Percentiles rank a stretch among this genome's conserved stretches.
These are phyloP conservation scores for Basidioascus undulatus DNA, from an alignment of 768 basidiomycete species.

Conservation along the genomic window DNA sequence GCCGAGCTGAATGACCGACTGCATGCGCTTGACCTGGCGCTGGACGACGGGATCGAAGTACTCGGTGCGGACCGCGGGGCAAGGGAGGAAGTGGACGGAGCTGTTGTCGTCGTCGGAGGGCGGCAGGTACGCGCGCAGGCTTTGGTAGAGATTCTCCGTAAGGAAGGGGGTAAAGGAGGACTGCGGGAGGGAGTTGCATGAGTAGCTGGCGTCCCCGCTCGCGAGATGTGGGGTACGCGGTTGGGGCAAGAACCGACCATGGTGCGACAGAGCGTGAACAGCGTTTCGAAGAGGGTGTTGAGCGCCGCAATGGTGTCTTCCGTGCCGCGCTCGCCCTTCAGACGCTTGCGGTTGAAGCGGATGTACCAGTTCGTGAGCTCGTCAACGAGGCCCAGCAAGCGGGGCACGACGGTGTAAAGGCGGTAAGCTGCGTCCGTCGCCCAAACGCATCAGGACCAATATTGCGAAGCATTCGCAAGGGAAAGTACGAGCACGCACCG, in stretches of 20 bases:
- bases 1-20: slow-evolving; percentile 75
- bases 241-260: slow-evolving; percentile 37
- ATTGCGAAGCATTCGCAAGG: not conserved
- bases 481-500: slow-evolving; percentile 19
- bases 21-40: slow-evolving; percentile 82
- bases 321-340: slow-evolving; percentile 82
- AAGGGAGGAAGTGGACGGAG: slow-evolving; percentile 82
- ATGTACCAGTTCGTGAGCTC: slow-evolving; percentile 99
- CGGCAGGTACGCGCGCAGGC: slow-evolving; percentile 62
- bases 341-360: slow-evolving; percentile 81
- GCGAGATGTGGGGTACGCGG: not conserved
- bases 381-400: slow-evolving; percentile 69
- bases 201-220: not conserved
- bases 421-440: slow-evolving; percentile 35
- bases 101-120: slow-evolving; percentile 53
- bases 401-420: slow-evolving; percentile 91
- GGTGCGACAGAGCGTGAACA: slow-evolving; percentile 80
- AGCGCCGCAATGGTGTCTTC: slow-evolving; percentile 70
- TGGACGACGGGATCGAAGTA: slow-evolving; percentile 88
- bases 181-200: slow-evolving; percentile 21
- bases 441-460: not conserved
- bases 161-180: slow-evolving; percentile 97
- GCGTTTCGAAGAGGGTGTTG: slow-evolving; percentile 84
- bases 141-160: slow-evolving; percentile 88
- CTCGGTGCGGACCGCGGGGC: slow-evolving; percentile 79